phyloP scores from a whole-genome alignment of 1,284 basidiomycete species.

The Puccinia hordei region DNA sequence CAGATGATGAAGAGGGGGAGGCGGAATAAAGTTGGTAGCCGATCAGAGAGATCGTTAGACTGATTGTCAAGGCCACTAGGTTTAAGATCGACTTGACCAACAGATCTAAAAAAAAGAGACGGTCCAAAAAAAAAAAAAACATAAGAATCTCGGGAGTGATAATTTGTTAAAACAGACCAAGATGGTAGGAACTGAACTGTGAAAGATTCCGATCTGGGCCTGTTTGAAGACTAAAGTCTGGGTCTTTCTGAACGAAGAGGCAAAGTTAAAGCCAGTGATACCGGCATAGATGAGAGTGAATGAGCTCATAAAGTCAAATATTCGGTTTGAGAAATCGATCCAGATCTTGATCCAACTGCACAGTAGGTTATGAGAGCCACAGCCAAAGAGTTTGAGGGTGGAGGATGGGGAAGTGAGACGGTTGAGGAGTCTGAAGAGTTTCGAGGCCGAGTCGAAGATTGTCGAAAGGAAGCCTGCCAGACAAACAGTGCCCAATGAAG shows the following conservation, averaged over 20 bases:
- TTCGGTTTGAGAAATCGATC: conserved; percentile 21
- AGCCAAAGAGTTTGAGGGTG: not conserved
- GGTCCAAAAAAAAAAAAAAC: not conserved
- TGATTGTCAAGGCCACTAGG: conserved; percentile 37
- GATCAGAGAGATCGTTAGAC: conserved; percentile 38
- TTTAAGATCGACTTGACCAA: conserved; percentile 48
- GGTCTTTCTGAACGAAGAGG: conserved; percentile 14
- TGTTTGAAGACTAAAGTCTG: conserved; percentile 31
- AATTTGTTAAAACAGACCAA: not conserved
- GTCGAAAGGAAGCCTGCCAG: conserved; percentile 33
- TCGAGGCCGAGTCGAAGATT: conserved; percentile 31
- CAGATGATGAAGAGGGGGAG: not conserved
- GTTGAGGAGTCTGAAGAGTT: conserved; percentile 20
- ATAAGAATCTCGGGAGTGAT: not conserved
- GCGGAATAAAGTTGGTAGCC: conserved; percentile 25
- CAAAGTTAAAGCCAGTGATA: conserved; percentile 42
- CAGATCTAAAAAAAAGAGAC: too few species aligned
- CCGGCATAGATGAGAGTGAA: conserved; percentile 44
- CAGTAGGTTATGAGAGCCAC: not conserved
- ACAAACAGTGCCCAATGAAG: conserved; percentile 47
- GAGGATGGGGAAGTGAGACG: not conserved
- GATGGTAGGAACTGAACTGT: conserved; percentile 29
- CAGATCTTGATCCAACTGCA: conserved; percentile 13
- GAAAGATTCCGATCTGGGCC: conserved; percentile 24
- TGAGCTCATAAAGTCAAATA: conserved; percentile 32